Conservation (phyloP, 2,329 filamentous ascomycete genomes). For the Ophiostoma himal-ulmi region DNA sequence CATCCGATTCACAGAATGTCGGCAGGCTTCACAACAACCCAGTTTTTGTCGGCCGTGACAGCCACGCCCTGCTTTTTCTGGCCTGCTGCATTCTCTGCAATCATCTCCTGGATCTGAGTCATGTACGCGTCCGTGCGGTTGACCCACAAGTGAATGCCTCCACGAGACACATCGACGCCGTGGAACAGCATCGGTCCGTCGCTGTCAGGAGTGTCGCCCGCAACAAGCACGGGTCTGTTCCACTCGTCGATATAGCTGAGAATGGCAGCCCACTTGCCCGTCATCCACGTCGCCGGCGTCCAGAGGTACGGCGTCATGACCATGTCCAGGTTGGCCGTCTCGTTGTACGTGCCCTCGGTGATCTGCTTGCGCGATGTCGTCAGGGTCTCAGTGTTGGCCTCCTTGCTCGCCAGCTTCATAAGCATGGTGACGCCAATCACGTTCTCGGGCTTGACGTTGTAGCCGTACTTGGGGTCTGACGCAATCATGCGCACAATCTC, state of each 20-base stretch:
- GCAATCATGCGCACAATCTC: conserved; percentile 6
- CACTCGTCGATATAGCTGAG: conserved; percentile 8
- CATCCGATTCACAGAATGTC: neutral
- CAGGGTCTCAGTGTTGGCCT: neutral
- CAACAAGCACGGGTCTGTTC: conserved; percentile 1
- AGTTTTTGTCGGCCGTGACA: conserved; percentile 6
- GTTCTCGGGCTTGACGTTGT: conserved; percentile 13
- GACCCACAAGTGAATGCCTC: conserved; percentile 7
- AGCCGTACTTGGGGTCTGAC: conserved; percentile 12
- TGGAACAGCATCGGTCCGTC: conserved; percentile 11
- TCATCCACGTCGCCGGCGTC: conserved; percentile 13
- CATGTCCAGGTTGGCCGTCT: conserved; percentile 11
- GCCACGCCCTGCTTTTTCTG: conserved; percentile 2
- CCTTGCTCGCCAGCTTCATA: neutral
- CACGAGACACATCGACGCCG: neutral
- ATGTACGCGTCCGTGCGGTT: conserved; percentile 9
- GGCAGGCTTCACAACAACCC: conserved; percentile 9
- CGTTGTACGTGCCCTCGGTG: conserved; percentile 9
- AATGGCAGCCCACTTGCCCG: conserved; percentile 8
- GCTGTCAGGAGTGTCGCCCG: conserved; percentile 3
- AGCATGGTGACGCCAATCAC: conserved; percentile 5
- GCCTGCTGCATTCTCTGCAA: neutral
- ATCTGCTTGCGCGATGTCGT: conserved; percentile 13
- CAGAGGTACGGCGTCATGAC: conserved; percentile 8
- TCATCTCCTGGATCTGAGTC: conserved; percentile 1